phyloP scores from a whole-genome alignment of 805 yeast species.

The Suhomyces pyralidae region DNA sequence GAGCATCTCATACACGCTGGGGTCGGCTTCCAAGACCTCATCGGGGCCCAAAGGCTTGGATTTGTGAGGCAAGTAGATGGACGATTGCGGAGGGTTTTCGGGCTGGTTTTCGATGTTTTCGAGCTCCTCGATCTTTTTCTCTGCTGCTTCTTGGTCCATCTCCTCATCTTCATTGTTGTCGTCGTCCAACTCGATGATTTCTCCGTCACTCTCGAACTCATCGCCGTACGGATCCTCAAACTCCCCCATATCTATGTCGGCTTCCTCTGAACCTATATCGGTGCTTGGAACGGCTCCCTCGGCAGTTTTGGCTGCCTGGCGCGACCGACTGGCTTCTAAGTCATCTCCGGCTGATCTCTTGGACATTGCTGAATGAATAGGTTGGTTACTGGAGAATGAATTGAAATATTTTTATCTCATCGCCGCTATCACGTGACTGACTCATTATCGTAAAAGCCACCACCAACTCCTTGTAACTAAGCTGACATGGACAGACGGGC shows the following conservation, averaged over 20 bases:
- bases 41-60: constrained; percentile 91
- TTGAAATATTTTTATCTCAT: background rate
- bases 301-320: constrained; percentile 33
- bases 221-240: constrained; percentile 89
- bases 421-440: background rate
- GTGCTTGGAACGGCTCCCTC: constrained; percentile 41
- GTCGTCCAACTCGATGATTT: constrained; percentile 74
- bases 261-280: constrained; percentile 25
- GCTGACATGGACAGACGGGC: constrained; percentile 14
- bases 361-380: constrained; percentile 37
- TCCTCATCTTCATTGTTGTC: constrained; percentile 36
- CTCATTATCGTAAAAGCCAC: background rate
- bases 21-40: constrained; percentile 95
- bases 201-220: constrained; percentile 90
- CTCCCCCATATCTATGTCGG: constrained; percentile 69
- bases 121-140: constrained; percentile 35
- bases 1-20: constrained; percentile 92
- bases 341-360: constrained; percentile 48
- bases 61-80: constrained; percentile 82
- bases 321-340: constrained; percentile 15
- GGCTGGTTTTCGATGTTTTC: constrained; percentile 33
- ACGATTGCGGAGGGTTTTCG: constrained; percentile 33
- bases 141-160: constrained; percentile 29
- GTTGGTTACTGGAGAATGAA: too few species aligned
- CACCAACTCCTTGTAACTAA: too few species aligned